phyloP scores from a whole-genome alignment of 129 eudicot species.

The Apium graveolens region DNA sequence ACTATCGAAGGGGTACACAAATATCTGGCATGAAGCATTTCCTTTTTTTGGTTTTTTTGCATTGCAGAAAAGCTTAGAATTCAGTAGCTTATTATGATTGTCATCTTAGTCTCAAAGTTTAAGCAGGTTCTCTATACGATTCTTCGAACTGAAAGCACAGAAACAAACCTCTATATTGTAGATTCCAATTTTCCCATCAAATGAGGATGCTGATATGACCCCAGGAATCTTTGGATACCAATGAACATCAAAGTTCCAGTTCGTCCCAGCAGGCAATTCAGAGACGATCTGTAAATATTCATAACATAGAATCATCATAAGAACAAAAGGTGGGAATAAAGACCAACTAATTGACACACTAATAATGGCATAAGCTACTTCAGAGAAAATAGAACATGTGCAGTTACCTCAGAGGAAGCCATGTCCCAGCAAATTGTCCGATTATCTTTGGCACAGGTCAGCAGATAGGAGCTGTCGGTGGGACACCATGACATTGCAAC shows the following conservation, averaged over 20 bases:
- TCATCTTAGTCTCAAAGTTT: neutral
- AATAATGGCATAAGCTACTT: too few species aligned
- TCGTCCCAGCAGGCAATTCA: constrained; percentile 94
- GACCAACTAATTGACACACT: neutral
- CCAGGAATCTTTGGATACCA: constrained; percentile 96
- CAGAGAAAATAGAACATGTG: neutral
- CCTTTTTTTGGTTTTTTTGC: neutral
- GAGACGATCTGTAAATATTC: constrained; percentile 60
- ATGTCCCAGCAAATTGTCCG: constrained; percentile 98
- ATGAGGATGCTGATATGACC: constrained; percentile 90
- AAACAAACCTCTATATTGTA: constrained; percentile 78
- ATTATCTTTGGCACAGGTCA: constrained; percentile 94
- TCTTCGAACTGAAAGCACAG: neutral
- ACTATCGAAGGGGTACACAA: neutral
- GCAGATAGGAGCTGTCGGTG: constrained; percentile 78
- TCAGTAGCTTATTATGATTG: neutral
- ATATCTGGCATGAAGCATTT: neutral
- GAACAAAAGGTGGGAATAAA: neutral
- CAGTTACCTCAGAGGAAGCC: constrained; percentile 55
- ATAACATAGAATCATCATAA: constrained; percentile 9
- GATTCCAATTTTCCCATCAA: constrained; percentile 88
- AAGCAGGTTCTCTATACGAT: neutral
- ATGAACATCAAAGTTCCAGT: constrained; percentile 92
- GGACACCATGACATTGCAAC: constrained; percentile 99
- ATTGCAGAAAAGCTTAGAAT: neutral